A percentile compares a stretch with the other conserved stretches of the same genome.
These are phyloP conservation scores for Penicillium sp. DNA, from an alignment of 2,329 filamentous ascomycete genomes.

Conservation along the genomic window DNA sequence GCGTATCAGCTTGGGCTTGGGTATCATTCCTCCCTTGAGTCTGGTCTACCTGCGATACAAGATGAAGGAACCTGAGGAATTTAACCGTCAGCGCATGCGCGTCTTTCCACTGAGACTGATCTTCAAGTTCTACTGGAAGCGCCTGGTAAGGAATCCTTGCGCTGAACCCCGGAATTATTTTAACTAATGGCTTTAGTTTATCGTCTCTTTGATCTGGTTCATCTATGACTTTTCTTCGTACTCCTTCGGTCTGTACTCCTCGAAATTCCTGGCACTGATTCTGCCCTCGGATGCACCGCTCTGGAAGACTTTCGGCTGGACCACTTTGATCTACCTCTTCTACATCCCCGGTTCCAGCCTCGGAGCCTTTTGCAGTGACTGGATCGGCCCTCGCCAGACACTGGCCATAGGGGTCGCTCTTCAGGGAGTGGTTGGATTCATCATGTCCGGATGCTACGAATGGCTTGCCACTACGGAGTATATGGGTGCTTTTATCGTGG, in stretches of 20 bases:
- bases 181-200: slow-evolving; percentile 30
- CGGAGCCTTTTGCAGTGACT: slow-evolving; percentile 76
- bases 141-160: slow-evolving; percentile 49
- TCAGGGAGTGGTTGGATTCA: slow-evolving; percentile 79
- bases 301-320: slow-evolving; percentile 83
- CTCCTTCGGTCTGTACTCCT: slow-evolving; percentile 82
- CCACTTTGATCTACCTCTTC: slow-evolving; percentile 83
- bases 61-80: slow-evolving; percentile 77
- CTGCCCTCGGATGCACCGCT: slow-evolving; percentile 62
- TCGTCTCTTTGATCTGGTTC: slow-evolving; percentile 79
- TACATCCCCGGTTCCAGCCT: slow-evolving; percentile 80
- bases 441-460: slow-evolving; percentile 80
- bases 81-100: slow-evolving; percentile 68
- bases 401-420: slow-evolving; percentile 68
- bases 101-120: slow-evolving; percentile 55
- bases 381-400: slow-evolving; percentile 73
- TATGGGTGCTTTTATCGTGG: slow-evolving; percentile 73
- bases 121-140: slow-evolving; percentile 69
- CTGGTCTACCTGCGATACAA: slow-evolving; percentile 71
- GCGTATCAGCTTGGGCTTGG: slow-evolving; percentile 77
- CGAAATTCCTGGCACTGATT: slow-evolving; percentile 60
- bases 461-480: slow-evolving; percentile 66
- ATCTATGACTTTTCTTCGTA: slow-evolving; percentile 85
- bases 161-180: too few species aligned
- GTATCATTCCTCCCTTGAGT: slow-evolving; percentile 72